Evolutionary conservation across 2,329 filamentous ascomycete species (phyloP).

Genomic region (Fusarium scirpi): DNA sequence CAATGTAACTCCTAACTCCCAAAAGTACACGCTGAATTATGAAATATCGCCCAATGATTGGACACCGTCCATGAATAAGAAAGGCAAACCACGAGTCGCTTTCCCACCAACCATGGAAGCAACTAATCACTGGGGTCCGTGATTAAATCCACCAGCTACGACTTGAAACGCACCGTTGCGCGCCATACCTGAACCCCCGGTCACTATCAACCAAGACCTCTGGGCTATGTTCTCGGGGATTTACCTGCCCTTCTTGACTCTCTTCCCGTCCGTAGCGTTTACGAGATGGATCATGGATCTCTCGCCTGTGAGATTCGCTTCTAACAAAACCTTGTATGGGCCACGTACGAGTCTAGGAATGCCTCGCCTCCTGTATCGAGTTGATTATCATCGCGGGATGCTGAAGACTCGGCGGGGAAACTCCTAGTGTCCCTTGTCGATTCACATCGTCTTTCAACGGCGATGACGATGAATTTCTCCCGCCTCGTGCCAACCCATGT

Average conservation of each 20-base stretch:
- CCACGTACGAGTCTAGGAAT: background rate
- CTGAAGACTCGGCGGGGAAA: conserved; percentile 2
- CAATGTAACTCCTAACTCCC: conserved; percentile 14
- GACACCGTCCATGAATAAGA: conserved; percentile 28
- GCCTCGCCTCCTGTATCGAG: background rate
- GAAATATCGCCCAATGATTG: conserved; percentile 22
- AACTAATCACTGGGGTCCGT: conserved; percentile 15
- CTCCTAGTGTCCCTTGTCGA: conserved; percentile 14
- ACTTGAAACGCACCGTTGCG: conserved; percentile 42
- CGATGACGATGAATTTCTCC: conserved; percentile 11
- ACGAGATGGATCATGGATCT: background rate
- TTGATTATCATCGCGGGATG: conserved; percentile 12
- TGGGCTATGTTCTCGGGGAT: conserved; percentile 2
- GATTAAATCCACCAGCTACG: conserved; percentile 23
- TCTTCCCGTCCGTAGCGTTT: background rate
- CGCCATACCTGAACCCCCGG: conserved; percentile 29
- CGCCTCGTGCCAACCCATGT: conserved; percentile 5
- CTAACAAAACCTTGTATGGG: background rate
- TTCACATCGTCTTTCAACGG: conserved; percentile 37
- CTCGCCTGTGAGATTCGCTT: conserved; percentile 5
- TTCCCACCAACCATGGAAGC: conserved; percentile 27
- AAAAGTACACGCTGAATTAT: conserved; percentile 8
- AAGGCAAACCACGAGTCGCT: conserved; percentile 5
- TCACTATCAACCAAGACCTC: conserved; percentile 5
- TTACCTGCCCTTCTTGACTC: conserved; percentile 33